These are phyloP conservation scores for Pythium coloratum DNA, from an alignment of 352 stramenopile species.

Conservation along the genomic window DNA sequence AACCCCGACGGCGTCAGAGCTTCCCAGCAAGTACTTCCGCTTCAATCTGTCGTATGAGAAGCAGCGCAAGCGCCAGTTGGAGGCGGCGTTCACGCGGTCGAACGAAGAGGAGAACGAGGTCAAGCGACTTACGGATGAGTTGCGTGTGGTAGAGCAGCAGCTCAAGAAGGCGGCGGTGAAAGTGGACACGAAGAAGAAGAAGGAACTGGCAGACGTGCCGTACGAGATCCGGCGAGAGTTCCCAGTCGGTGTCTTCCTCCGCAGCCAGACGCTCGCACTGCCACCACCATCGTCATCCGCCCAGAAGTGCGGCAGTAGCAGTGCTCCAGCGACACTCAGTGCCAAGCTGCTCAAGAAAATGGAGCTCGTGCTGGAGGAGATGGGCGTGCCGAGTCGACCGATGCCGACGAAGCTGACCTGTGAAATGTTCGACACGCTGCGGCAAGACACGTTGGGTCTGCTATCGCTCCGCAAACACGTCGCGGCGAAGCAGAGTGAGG, in stretches of 20 bases:
- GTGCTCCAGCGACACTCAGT: slow-evolving; percentile 36
- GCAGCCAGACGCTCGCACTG: slow-evolving; percentile 53
- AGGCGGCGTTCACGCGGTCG: slow-evolving; percentile 61
- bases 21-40: slow-evolving; percentile 35
- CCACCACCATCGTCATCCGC: slow-evolving; percentile 29
- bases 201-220: slow-evolving; percentile 60
- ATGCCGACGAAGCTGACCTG: slow-evolving; percentile 71
- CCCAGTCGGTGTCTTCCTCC: slow-evolving; percentile 53
- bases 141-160: slow-evolving; percentile 59
- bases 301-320: slow-evolving; percentile 26
- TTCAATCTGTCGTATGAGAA: slow-evolving; percentile 75
- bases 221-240: slow-evolving; percentile 58
- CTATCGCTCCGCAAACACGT: slow-evolving; percentile 62
- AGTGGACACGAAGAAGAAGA: slow-evolving; percentile 73
- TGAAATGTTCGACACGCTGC: slow-evolving; percentile 58
- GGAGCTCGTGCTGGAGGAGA: slow-evolving; percentile 62
- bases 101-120: slow-evolving; percentile 70
- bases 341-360: slow-evolving; percentile 70
- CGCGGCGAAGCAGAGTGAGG: slow-evolving; percentile 55
- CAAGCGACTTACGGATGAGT: slow-evolving; percentile 50
- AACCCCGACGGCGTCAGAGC: slow-evolving; percentile 4
- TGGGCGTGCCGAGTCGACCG: slow-evolving; percentile 59
- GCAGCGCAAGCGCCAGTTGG: slow-evolving; percentile 68
- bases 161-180: slow-evolving; percentile 66
- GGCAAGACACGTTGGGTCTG: slow-evolving; percentile 57